Evolutionary conservation across 495 filamentous ascomycete species (phyloP).

Genomic region (Aspergillus sclerotiicarbonarius): DNA sequence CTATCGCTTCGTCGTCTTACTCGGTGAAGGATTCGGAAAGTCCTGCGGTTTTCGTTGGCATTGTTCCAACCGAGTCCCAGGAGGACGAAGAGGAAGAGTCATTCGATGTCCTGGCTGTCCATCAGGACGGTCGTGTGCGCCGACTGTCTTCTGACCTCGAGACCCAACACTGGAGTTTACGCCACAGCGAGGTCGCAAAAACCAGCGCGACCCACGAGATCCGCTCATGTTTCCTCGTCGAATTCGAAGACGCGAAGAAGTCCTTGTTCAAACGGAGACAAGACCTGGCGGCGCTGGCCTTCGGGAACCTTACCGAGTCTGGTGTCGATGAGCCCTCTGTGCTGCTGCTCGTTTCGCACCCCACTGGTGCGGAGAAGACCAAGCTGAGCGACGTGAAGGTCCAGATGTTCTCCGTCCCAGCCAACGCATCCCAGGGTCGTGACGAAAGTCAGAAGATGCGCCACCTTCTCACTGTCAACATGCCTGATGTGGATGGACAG

Average conservation of each 20-base stretch:
- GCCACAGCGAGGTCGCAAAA: slow-evolving; percentile 40
- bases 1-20: slow-evolving; percentile 41
- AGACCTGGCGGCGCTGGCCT: slow-evolving; percentile 40
- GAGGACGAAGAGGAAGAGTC: slow-evolving; percentile 25
- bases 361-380: slow-evolving; percentile 28
- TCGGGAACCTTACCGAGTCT: slow-evolving; percentile 29
- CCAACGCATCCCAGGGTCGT: slow-evolving; percentile 13
- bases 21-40: slow-evolving; percentile 41
- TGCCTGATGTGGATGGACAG: slow-evolving; percentile 31
- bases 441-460: slow-evolving; percentile 39
- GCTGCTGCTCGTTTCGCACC: slow-evolving; percentile 41
- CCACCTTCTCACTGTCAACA: slow-evolving; percentile 38
- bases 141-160: slow-evolving; percentile 41
- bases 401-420: slow-evolving; percentile 44
- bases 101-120: slow-evolving; percentile 48
- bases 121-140: slow-evolving; percentile 43
- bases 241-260: slow-evolving; percentile 47
- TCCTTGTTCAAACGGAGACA: slow-evolving; percentile 43
- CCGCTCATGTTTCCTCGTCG: slow-evolving; percentile 40
- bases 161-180: slow-evolving; percentile 42
- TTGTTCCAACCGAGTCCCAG: slow-evolving; percentile 28
- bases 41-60: slow-evolving; percentile 42
- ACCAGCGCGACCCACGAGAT: slow-evolving; percentile 31
- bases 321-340: slow-evolving; percentile 37
- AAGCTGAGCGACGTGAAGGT: slow-evolving; percentile 37